These are phyloP conservation scores for Candida mesenterica DNA, from an alignment of 1,139 yeast species.

Conservation along the genomic window DNA sequence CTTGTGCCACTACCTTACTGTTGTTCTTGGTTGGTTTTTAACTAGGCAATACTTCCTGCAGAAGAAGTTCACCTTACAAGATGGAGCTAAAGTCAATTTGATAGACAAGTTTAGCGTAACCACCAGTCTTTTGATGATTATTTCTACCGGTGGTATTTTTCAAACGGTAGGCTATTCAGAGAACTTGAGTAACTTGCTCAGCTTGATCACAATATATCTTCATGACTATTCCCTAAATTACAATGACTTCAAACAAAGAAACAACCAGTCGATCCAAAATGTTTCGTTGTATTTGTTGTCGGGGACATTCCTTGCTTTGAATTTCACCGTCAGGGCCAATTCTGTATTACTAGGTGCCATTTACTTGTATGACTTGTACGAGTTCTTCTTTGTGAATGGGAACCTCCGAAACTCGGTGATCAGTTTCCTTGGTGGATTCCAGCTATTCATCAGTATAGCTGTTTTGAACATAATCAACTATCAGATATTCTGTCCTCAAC, in stretches of 20 bases:
- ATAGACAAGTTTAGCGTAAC: slow-evolving; percentile 7
- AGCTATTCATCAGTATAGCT: slow-evolving; percentile 48
- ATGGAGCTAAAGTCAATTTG: slow-evolving; percentile 3
- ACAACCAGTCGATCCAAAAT: slow-evolving; percentile 12
- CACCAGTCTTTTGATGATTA: slow-evolving; percentile 20
- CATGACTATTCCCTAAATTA: slow-evolving; percentile 39
- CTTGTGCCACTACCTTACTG: slow-evolving; percentile 49
- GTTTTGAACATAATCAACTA: slow-evolving; percentile 55
- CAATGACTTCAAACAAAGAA: slow-evolving; percentile 15
- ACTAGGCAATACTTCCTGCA: slow-evolving; percentile 28
- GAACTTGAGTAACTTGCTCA: slow-evolving; percentile 62
- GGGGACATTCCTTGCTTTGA: slow-evolving; percentile 56
- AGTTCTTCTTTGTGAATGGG: slow-evolving; percentile 19
- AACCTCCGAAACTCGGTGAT: slow-evolving; percentile 18
- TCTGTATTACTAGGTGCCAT: slow-evolving; percentile 69
- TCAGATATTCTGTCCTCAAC: slow-evolving; percentile 52
- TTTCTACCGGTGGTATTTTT: slow-evolving; percentile 83
- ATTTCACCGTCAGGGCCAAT: slow-evolving; percentile 71
- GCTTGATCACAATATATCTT: slow-evolving; percentile 57
- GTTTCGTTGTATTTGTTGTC: slow-evolving; percentile 43
- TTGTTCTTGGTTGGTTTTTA: slow-evolving; percentile 49
- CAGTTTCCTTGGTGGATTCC: slow-evolving; percentile 53
- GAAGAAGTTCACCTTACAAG: slow-evolving; percentile 3
- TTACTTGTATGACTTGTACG: slow-evolving; percentile 56
- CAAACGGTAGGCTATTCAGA: slow-evolving; percentile 77